These are phyloP conservation scores for Apostasia shenzhenica DNA, from an alignment of 106 monocot genomes.

Conservation along the genomic window DNA sequence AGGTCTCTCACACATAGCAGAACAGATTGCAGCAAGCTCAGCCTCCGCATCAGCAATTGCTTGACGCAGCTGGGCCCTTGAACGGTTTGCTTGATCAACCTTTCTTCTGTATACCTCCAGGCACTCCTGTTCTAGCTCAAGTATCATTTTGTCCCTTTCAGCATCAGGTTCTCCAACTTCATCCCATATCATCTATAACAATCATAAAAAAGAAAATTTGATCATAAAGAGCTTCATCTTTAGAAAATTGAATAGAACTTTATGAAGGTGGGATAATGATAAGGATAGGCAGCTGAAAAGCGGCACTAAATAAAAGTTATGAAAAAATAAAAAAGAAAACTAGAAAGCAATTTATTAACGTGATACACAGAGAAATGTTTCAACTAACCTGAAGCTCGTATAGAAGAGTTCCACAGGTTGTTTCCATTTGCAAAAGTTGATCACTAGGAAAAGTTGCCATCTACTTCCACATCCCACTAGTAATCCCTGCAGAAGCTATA, in stretches of 20 bases:
- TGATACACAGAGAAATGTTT: background rate
- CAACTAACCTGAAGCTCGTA: constrained; percentile 12
- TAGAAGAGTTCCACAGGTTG: constrained; percentile 16
- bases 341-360: background rate
- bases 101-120: constrained; percentile 50
- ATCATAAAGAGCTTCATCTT: background rate
- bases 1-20: constrained; percentile 41
- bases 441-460: constrained; percentile 1
- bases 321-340: background rate
- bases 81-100: constrained; percentile 45
- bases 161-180: constrained; percentile 69
- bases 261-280: no score
- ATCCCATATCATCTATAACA: constrained; percentile 69
- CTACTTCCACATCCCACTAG: background rate
- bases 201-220: background rate
- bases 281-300: no score
- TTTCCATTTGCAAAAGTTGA: constrained; percentile 16
- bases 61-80: constrained; percentile 45
- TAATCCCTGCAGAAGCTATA: background rate
- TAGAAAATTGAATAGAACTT: background rate
- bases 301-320: background rate
- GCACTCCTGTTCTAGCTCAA: constrained; percentile 75
- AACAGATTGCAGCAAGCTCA: constrained; percentile 51
- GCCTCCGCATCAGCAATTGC: constrained; percentile 63
- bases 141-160: constrained; percentile 59